A percentile compares a stretch with the other conserved stretches of the same genome.
Conservation (phyloP, 495 filamentous ascomycete species). For the Aspergillus nidulans region DNA sequence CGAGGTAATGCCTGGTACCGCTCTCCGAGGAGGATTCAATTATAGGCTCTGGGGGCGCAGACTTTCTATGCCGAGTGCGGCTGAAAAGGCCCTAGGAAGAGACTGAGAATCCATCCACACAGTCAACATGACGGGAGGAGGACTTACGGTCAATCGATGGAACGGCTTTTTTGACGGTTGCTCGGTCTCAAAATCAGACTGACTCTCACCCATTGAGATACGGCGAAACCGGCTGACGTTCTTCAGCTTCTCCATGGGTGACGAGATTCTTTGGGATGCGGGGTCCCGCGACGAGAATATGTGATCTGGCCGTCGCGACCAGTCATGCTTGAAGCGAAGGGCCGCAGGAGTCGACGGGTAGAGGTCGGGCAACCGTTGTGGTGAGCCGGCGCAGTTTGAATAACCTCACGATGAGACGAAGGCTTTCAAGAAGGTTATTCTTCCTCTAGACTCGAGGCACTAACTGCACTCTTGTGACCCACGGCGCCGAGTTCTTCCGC, state of each 20-base stretch:
- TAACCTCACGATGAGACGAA: conserved; percentile 5
- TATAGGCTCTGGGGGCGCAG: neutral
- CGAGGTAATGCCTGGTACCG: neutral
- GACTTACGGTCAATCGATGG: conserved; percentile 16
- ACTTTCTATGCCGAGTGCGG: conserved; percentile 5
- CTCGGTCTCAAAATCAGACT: conserved; percentile 15
- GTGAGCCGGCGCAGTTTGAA: neutral
- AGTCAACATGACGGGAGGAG: neutral
- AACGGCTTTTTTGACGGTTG: conserved; percentile 21
- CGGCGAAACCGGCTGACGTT: conserved; percentile 28
- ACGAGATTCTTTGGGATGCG: conserved; percentile 9
- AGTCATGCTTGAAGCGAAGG: conserved; percentile 6
- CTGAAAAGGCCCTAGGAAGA: conserved; percentile 19
- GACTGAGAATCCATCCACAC: neutral
- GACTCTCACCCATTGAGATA: conserved; percentile 24
- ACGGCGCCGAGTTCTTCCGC: conserved; percentile 1
- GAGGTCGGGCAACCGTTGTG: neutral
- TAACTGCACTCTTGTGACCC: neutral
- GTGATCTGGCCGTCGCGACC: conserved; percentile 7
- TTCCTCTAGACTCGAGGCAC: neutral
- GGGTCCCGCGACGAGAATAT: conserved; percentile 11
- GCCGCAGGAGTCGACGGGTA: neutral
- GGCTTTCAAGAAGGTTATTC: conserved; percentile 1
- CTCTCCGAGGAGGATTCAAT: neutral
- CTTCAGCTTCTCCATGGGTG: conserved; percentile 30